Percentiles rank a stretch among this genome's conserved stretches.
Conservation (phyloP, 140 eudicot genomes). For the Stevia rebaudiana region DNA sequence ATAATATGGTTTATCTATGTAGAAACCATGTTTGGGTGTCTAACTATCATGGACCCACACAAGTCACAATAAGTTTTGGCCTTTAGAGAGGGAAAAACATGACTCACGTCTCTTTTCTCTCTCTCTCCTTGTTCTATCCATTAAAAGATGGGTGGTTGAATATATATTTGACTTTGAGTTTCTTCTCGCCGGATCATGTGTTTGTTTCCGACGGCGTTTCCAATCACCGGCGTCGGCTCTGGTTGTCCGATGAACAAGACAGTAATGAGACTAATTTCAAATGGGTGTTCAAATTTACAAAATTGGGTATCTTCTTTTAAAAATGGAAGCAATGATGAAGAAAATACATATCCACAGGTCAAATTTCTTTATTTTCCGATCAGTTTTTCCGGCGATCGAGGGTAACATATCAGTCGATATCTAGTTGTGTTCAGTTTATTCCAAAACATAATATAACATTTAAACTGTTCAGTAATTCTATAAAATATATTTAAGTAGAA, state of each 20-base stretch:
- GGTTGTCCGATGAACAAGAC: background rate
- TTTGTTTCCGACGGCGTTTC: background rate
- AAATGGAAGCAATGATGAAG: too few species aligned
- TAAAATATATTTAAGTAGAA: background rate
- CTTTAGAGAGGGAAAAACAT: background rate
- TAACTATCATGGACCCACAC: background rate
- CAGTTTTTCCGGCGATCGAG: background rate
- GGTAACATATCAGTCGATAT: background rate
- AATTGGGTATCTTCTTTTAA: too few species aligned
- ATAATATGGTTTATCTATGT: too few species aligned
- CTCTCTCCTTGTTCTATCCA: background rate
- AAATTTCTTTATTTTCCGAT: background rate
- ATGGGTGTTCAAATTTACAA: background rate
- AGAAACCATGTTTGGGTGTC: too few species aligned
- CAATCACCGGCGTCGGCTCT: background rate
- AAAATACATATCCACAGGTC: background rate
- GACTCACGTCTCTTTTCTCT: conserved; percentile 5
- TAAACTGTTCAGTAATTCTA: background rate
- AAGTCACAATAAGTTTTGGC: too few species aligned
- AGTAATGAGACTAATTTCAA: too few species aligned
- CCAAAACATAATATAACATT: background rate
- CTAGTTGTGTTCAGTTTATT: background rate
- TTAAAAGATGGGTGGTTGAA: background rate
- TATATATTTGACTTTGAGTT: background rate
- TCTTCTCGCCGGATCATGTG: background rate